Evolutionary conservation across 2,329 filamentous ascomycete genomes (phyloP).

Genomic region (Xylaria sp.): DNA sequence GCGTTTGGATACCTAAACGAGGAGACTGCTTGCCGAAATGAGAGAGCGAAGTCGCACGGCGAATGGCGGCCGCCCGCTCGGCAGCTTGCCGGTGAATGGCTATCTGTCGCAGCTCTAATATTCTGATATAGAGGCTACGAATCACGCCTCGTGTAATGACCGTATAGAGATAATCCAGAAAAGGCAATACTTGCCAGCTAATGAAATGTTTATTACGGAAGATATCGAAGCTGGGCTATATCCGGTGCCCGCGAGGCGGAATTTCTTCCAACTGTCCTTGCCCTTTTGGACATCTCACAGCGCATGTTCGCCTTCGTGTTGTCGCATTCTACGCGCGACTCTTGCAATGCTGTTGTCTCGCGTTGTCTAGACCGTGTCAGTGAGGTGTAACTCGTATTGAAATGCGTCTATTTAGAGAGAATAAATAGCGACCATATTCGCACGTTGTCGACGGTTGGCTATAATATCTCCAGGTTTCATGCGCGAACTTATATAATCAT

Average conservation of each 20-base stretch:
- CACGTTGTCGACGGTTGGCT: constrained; percentile 20
- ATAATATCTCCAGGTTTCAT: constrained; percentile 11
- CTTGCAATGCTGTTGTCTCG: constrained; percentile 11
- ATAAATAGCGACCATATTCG: not conserved
- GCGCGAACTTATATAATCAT: constrained; percentile 15
- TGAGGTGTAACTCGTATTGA: constrained; percentile 7
- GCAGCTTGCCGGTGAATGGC: not conserved
- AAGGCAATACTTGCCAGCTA: not conserved
- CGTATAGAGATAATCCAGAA: constrained; percentile 1
- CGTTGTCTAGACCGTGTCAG: constrained; percentile 15
- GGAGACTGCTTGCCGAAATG: constrained; percentile 19
- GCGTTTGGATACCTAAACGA: constrained; percentile 35
- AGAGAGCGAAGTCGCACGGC: constrained; percentile 19
- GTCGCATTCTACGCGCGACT: constrained; percentile 6
- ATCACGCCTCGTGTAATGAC: constrained; percentile 4
- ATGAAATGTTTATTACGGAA: constrained; percentile 16
- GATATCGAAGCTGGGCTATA: not conserved
- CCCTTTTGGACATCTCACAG: not conserved
- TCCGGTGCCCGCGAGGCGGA: not conserved
- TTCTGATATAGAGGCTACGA: not conserved
- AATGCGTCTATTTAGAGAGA: constrained; percentile 12
- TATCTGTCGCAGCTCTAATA: constrained; percentile 2
- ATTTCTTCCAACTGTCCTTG: not conserved
- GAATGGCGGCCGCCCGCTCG: constrained; percentile 4
- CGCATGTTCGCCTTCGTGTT: not conserved